phyloP scores from a whole-genome alignment of 441 rosid genomes.

The Populus trichocarpa region DNA sequence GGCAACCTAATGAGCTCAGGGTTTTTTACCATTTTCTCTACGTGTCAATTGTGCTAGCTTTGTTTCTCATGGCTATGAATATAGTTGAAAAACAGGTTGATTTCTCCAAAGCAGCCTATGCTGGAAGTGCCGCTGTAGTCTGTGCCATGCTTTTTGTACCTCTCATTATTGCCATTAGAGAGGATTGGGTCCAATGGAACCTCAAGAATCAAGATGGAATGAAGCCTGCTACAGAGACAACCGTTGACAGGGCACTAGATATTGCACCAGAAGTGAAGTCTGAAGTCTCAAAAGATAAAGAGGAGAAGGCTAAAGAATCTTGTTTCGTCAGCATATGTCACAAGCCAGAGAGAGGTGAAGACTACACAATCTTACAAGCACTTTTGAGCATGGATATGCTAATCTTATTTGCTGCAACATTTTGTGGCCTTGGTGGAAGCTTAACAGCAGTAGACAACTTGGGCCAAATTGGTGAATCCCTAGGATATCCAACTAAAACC shows the following conservation, averaged over 20 bases:
- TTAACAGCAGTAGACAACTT: constrained; percentile 78
- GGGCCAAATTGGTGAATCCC: constrained; percentile 87
- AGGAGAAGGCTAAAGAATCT: constrained; percentile 27
- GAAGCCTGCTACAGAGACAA: constrained; percentile 26
- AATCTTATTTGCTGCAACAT: constrained; percentile 54
- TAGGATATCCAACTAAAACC: constrained; percentile 62
- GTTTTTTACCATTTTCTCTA: constrained; percentile 61
- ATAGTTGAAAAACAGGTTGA: constrained; percentile 47
- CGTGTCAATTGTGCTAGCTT: constrained; percentile 53
- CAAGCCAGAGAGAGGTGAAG: constrained; percentile 78
- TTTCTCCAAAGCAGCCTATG: constrained; percentile 48
- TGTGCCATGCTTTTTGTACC: constrained; percentile 58
- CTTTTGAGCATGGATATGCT: constrained; percentile 70
- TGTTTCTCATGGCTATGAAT: constrained; percentile 66
- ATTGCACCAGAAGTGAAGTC: neutral
- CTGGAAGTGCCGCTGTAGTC: constrained; percentile 42
- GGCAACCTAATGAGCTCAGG: constrained; percentile 51
- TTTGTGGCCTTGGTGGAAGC: constrained; percentile 71
- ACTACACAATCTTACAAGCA: constrained; percentile 85
- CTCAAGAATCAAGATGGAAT: constrained; percentile 28
- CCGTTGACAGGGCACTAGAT: constrained; percentile 19
- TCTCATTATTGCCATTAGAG: constrained; percentile 52
- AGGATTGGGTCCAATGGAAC: constrained; percentile 59
- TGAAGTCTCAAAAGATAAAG: neutral
- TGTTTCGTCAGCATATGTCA: constrained; percentile 50